Base-by-base conservation (phyloP, 768 basidiomycete genomes). In the Multifurca ochricompacta region DNA sequence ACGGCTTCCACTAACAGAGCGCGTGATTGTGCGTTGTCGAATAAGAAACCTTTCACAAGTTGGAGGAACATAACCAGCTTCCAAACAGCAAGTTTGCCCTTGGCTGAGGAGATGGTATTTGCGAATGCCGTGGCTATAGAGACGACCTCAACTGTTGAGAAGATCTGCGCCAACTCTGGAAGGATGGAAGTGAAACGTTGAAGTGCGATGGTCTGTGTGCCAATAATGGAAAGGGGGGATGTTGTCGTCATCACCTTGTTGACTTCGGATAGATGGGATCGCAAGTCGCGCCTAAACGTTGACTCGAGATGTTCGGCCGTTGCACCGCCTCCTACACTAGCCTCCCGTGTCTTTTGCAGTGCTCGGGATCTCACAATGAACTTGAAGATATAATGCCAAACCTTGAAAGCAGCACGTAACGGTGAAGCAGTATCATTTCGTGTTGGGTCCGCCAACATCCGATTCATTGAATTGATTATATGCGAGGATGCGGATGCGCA, bases 341-440 rank as follows among this genome's bases (percentile, higher is more conserved):
- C 66, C 55, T 92, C 90, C 64, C 85, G 85, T 6, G 76, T 73
- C 67, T 90, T 90, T 67, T 95, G 93, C 41, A 95, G 67, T 63
- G 92, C 91, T 32, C 93, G 76, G 2, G 93, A 85, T n/a, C 89
- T 79, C 14, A 88, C 82, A 64, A 96, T 87, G 69, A 98, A 91
- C 66, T 89, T 90, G 80, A 97, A 91, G 62, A 98, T 83, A 65
- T 94, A 91, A 64, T 92, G 87, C 92, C 92, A 95, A 28, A 97
- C 95, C 68, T 97, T 97, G 56, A 98, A 74, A 14, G 93, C 88
- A 10, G 91, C 83, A 31, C 94, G 83, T 51, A 97, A 77, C 5
- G 81, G 78, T 16, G 87, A 83, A 0, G 87, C 91, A 3, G 78
- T 81, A 21, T 90, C 87, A 8, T 74, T 70, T 19, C 81, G 78